Evolutionary conservation across 2,329 filamentous ascomycete genomes (phyloP).

Genomic region (Hymenoscyphus occultus): DNA sequence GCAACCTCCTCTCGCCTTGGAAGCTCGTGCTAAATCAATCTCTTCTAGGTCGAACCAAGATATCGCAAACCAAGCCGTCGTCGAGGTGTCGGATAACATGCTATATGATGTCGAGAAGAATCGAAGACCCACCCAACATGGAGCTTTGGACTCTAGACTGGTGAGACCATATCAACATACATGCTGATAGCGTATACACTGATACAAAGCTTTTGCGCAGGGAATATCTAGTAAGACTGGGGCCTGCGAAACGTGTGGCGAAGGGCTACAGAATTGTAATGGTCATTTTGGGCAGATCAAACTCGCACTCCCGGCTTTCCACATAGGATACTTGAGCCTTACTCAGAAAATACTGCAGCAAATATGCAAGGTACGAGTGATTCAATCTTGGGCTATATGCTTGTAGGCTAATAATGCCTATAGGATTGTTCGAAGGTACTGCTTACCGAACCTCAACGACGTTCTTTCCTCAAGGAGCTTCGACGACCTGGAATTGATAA

Average conservation of each 20-base stretch:
- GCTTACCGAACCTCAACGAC: conserved; percentile 75
- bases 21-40: conserved; percentile 23
- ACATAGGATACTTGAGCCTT: conserved; percentile 93
- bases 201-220: conserved; percentile 34
- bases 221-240: conserved; percentile 84
- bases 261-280: conserved; percentile 78
- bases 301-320: conserved; percentile 86
- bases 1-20: conserved; percentile 29
- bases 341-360: conserved; percentile 89
- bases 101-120: conserved; percentile 87
- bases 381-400: neutral
- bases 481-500: conserved; percentile 83
- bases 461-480: conserved; percentile 74
- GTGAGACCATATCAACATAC: conserved; percentile 36
- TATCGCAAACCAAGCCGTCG: conserved; percentile 90
- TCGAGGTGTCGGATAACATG: conserved; percentile 90
- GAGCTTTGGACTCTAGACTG: conserved; percentile 83
- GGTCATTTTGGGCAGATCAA: conserved; percentile 95
- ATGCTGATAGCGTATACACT: neutral
- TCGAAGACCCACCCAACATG: conserved; percentile 73
- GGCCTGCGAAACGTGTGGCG: conserved; percentile 78
- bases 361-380: conserved; percentile 71
- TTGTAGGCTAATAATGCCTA: conserved; percentile 18
- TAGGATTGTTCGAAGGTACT: conserved; percentile 80
- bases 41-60: conserved; percentile 75